Base-by-base conservation (phyloP, 192 early-diverging fungal species). In the Mortierella antarctica region DNA sequence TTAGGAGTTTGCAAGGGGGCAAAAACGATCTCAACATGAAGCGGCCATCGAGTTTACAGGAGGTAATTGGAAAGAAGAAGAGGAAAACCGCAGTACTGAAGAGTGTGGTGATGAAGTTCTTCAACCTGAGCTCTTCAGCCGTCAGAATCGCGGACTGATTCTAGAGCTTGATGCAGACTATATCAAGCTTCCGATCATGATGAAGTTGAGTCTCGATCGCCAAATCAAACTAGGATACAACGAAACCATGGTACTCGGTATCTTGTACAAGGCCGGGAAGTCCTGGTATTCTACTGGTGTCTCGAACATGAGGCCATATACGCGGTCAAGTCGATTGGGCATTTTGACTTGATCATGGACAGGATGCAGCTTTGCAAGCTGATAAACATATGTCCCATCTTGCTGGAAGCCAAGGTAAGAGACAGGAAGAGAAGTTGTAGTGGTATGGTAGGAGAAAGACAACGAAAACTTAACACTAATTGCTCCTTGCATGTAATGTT, bases 141-240 rank as follows among this genome's bases (percentile, higher is more conserved):
- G n/a, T n/a, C n/a, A n/a, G n/a, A n/a, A n/a, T n/a, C n/a, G n/a
- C n/a, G n/a, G n/a, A n/a, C n/a, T n/a, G n/a, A n/a, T n/a, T n/a
- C n/a, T n/a, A n/a, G 70, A 71, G 42, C 54, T 71, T 57, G 70
- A 71, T 57, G 70, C 70, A 41, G 70, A 56, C 45, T 71, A 71
- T 63, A 60, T 70, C 67, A 70, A 60, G 67, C 67, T 70, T 70
- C 49, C 57, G 49, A 70, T 60, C 67, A 70, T 70, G 67, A 60
- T 70, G 67, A 70, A 70, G 48, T 18, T 70, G 57, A 60, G 67
- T 52, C 67, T 70, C 20, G 57, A 70, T 21, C 67, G 67, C 57
- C 67, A 70, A 21, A 60, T 70, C 50, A 58, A 42, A 60, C 67
- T 60, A 57, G 70, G 61, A 52, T 71, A 71, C 45, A 71, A 42